phyloP scores from a whole-genome alignment of 345 rosid species.

The Melaleuca quinquenervia region DNA sequence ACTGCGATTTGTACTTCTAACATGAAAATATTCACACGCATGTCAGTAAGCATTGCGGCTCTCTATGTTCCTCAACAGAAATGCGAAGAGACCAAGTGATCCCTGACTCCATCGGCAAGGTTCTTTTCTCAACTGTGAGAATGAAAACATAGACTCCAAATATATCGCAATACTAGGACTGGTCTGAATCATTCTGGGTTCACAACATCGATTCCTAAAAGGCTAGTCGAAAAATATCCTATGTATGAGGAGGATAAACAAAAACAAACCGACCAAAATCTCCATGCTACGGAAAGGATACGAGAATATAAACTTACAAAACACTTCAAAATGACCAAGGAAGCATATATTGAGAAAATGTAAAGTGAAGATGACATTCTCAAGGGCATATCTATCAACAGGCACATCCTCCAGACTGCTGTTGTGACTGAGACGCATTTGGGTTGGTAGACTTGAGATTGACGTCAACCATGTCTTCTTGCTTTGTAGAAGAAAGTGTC shows the following conservation, averaged over 20 bases:
- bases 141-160: background rate
- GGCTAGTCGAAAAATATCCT: background rate
- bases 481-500: slow-evolving; percentile 79
- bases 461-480: slow-evolving; percentile 91
- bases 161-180: background rate
- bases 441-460: slow-evolving; percentile 74
- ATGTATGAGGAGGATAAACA: background rate
- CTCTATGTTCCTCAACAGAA: background rate
- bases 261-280: background rate
- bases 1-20: background rate
- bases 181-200: background rate
- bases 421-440: slow-evolving; percentile 49
- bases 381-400: slow-evolving; percentile 20
- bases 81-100: background rate
- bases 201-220: background rate
- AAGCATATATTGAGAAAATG: background rate
- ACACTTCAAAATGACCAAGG: background rate
- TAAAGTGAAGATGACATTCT: background rate
- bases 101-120: background rate
- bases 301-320: background rate
- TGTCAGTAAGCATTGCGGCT: background rate
- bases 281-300: background rate
- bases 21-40: background rate
- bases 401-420: slow-evolving; percentile 73
- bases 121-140: background rate